Base-by-base conservation (phyloP, 78 protist genomes). In the Dictyostelium citrinum region DNA sequence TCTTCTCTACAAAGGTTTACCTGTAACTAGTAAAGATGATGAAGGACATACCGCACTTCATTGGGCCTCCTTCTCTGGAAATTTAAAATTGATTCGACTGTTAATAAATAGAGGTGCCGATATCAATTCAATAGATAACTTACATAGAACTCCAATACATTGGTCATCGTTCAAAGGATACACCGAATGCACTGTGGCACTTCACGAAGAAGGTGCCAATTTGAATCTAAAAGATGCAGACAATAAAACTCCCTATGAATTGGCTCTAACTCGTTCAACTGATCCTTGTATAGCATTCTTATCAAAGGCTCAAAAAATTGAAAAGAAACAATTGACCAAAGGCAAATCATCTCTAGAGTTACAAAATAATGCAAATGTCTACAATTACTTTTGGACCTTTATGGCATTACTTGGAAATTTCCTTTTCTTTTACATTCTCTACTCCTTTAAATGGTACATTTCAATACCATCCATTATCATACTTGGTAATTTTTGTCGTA, bases 11-110 rank as follows among this genome's bases (percentile, higher is more conserved):
- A 61, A 70, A 11, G 96, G 96, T 2, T 55, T 94, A 33, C 83
- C 96, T 8, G 90, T 96, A 1, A 49, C 83, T 3, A 29, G 70
- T 51, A 79, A 74, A 41, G 97, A 90, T 45, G 88, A 77, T 31
- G 95, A 95, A 60, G 96, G 96, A 5, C 96, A 90, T 41, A 96
- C 97, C 12, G 46, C 97, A 12, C 94, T 96, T 27, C 80, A 81
- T 78, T 90, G 95, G 96, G 97, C 97, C 1, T 96, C 97, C 0
- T 95, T 86, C 33, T 74, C 92, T 1, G 91, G 92, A 5, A 86
- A 61, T 64, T 37, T 77, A 5, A 84, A 84, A n/a, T 41, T 84
- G 5, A 55, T 84, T 24, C 17, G 91, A 84, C 58, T 41, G 29
- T 58, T 84, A 4, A 11, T 84, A 3, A 71, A 46, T 10, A 72